These are phyloP conservation scores for Fagus sylvatica DNA, from an alignment of 306 rosid genomes.

Conservation along the genomic window DNA sequence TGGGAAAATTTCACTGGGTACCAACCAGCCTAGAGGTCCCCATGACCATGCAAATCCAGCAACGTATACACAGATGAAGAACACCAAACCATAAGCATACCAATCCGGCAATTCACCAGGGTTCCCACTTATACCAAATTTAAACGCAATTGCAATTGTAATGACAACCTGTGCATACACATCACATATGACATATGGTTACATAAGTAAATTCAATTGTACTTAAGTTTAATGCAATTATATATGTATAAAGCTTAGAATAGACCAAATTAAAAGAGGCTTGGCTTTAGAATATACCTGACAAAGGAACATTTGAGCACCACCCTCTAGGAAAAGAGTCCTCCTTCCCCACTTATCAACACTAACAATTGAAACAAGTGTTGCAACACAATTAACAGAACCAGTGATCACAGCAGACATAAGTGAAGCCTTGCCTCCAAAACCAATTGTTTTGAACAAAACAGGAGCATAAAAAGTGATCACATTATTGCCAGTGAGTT, in stretches of 20 bases:
- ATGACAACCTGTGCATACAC: conserved; percentile 42
- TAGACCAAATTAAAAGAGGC: background rate
- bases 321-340: conserved; percentile 69
- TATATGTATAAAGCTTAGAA: background rate
- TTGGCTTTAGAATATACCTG: conserved; percentile 39
- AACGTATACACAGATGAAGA: conserved; percentile 53
- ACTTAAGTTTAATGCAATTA: background rate
- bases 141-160: conserved; percentile 48
- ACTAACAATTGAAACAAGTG: conserved; percentile 38
- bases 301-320: conserved; percentile 63
- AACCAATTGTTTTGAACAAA: conserved; percentile 75
- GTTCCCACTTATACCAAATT: conserved; percentile 60
- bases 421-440: conserved; percentile 61
- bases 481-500: conserved; percentile 76
- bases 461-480: conserved; percentile 83
- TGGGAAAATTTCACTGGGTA: conserved; percentile 73
- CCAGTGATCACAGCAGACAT: conserved; percentile 69
- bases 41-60: conserved; percentile 79
- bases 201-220: background rate
- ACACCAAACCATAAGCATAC: conserved; percentile 50
- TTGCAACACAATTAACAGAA: conserved; percentile 45
- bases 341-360: conserved; percentile 77
- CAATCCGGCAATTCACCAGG: conserved; percentile 50
- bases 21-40: conserved; percentile 91
- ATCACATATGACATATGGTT: too few species aligned